A percentile compares a stretch with the other conserved stretches of the same genome.
phyloP scores from a whole-genome alignment of 2,329 filamentous ascomycete genomes.

The Grosmannia serpens region DNA sequence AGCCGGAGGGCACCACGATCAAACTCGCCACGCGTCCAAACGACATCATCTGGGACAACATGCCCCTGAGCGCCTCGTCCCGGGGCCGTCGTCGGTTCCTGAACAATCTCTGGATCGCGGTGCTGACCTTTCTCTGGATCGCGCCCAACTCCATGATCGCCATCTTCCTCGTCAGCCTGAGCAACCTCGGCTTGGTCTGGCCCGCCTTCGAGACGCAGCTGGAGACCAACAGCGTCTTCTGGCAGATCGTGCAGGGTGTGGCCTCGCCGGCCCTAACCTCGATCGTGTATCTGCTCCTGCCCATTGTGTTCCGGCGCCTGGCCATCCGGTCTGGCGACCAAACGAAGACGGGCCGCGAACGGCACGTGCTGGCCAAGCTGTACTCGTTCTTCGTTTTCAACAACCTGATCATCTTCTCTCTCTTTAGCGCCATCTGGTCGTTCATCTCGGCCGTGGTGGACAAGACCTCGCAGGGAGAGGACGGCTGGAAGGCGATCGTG shows the following conservation, averaged over 20 bases:
- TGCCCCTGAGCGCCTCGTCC: constrained; percentile 57
- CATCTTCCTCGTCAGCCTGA: constrained; percentile 80
- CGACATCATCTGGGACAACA: constrained; percentile 93
- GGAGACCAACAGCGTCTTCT: constrained; percentile 50
- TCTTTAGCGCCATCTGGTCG: constrained; percentile 74
- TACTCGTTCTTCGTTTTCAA: constrained; percentile 98
- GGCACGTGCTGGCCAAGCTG: constrained; percentile 80
- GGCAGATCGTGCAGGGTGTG: constrained; percentile 88
- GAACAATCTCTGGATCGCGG: constrained; percentile 72
- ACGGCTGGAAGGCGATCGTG: constrained; percentile 58
- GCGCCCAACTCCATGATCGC: constrained; percentile 90
- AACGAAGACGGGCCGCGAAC: constrained; percentile 84
- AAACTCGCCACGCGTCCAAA: constrained; percentile 73
- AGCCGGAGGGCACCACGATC: constrained; percentile 66
- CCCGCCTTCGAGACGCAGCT: constrained; percentile 57
- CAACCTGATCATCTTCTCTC: constrained; percentile 86
- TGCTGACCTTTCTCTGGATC: constrained; percentile 78
- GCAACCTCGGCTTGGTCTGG: constrained; percentile 74
- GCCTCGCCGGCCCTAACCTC: constrained; percentile 79
- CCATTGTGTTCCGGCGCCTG: constrained; percentile 81
- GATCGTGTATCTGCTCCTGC: constrained; percentile 74
- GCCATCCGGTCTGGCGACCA: constrained; percentile 75
- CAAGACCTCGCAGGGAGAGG: constrained; percentile 40
- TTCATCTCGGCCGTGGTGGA: constrained; percentile 58
- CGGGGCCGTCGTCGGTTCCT: constrained; percentile 63